Evolutionary conservation across 2,329 filamentous ascomycete species (phyloP), one percentile per base, ranked within the genome.

Genomic region (Tolypocladium cylindrosporum): DNA sequence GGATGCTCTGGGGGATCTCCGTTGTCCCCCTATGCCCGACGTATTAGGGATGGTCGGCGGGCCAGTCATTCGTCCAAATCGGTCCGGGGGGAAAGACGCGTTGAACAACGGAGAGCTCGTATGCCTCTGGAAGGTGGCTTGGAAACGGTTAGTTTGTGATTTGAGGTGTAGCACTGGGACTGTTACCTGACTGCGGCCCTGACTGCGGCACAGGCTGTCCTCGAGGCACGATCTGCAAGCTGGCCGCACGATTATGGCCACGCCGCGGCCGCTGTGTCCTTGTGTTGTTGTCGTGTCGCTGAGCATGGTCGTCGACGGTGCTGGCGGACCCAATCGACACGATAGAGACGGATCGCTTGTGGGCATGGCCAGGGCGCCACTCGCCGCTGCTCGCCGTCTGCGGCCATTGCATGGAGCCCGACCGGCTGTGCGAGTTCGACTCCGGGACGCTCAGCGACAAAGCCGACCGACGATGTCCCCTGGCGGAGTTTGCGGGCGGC

Each of bases 291-390:
- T 80, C 77, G 61, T 75, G 77, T 58, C 70, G 71, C 54, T 75
- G 72, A 24, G 66, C 63, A 50, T 77, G 73, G 50, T 81, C 80
- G 27, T 81, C 80, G 45, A 77, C 72, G 24, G 75, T 72, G 37
- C 74, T 76, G 42, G 75, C 74, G 24, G 83, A 83, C 13, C 86
- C 87, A 64, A 93, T 83, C 11, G 90, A 93, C 52, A 93, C 84
- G 62, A 94, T 93, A 21, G 90, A 94, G 37, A 94, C 80, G 3
- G 90, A 93, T 65, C 89, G 80, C 69, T 87, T 85, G 66, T 92
- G 89, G 56, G 79, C 76, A 66, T 87, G 83, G n/a, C 79, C 76
- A 27, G 69, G 62, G 24, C 67, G 64, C 58, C 68, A 63, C 54
- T 73, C 68, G 59, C 61, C 64, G 57, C 65, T 60, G 59, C 67